Conservation (phyloP, 2,329 filamentous ascomycete species). For the Pestalotiopsis sp. region DNA sequence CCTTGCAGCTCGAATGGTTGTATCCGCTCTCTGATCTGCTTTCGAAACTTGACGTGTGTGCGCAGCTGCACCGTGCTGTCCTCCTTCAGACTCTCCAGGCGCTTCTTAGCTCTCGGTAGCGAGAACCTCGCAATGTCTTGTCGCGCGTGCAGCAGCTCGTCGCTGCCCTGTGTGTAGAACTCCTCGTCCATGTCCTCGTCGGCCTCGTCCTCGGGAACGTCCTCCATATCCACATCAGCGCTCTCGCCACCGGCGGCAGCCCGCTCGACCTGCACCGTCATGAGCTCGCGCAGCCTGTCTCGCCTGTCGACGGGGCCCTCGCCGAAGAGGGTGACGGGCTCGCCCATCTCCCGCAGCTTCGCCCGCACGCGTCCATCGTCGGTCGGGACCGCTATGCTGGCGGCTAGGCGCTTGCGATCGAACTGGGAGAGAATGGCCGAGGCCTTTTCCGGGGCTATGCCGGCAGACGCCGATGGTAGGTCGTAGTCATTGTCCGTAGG, state of each 20-base stretch:
- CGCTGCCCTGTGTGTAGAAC: constrained; percentile 86
- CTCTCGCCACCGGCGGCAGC: constrained; percentile 48
- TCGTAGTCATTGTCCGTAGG: constrained; percentile 82
- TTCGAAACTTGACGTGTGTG: constrained; percentile 91
- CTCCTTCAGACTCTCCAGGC: constrained; percentile 75
- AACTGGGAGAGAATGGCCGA: constrained; percentile 87
- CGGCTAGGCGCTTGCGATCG: constrained; percentile 85
- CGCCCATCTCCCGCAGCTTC: constrained; percentile 81
- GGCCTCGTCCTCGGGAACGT: constrained; percentile 59
- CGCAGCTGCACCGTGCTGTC: constrained; percentile 84
- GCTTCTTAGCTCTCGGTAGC: constrained; percentile 77
- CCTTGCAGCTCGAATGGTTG: constrained; percentile 88
- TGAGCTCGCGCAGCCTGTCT: constrained; percentile 81
- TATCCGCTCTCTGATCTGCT: constrained; percentile 82
- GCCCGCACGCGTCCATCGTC: constrained; percentile 86
- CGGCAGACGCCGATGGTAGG: constrained; percentile 66
- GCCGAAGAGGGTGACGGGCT: constrained; percentile 93
- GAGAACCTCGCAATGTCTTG: constrained; percentile 82
- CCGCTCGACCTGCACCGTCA: constrained; percentile 74
- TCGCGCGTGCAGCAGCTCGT: constrained; percentile 74
- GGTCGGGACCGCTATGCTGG: constrained; percentile 88
- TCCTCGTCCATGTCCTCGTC: constrained; percentile 86
- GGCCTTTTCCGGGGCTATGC: constrained; percentile 78
- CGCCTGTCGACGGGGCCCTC: constrained; percentile 85
- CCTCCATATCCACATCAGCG: constrained; percentile 65